Base-by-base conservation (phyloP, 495 filamentous ascomycete genomes). In the Aspergillus bertholletiae region DNA sequence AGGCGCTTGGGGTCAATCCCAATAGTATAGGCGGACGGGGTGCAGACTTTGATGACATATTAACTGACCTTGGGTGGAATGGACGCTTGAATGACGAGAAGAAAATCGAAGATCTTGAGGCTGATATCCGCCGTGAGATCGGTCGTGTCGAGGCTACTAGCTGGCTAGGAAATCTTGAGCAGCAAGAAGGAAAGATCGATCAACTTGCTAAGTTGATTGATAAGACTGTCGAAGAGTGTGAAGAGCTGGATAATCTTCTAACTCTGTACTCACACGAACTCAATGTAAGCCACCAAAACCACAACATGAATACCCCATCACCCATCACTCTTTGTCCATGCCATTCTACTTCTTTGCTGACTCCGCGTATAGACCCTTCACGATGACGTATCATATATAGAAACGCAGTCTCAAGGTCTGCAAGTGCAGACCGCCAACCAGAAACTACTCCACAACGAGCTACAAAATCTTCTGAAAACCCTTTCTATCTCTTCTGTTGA, bases 361-460 rank as follows among this genome's bases (percentile, higher is more conserved):
- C 59, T 32, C 34, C 11, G 13, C n/a, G 18, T 26, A 17, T 54
- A 96, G 89, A 97, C 90, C 43, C 78, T 98, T 3, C 89, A 92
- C 51, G 92, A 97, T 30, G 94, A 98, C 70, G 91, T 98, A 41
- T 84, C 92, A 6, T 97, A 93, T 64, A 97, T 98, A 48, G 94
- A 98, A 74, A 90, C 95, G 8, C 94, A 97, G 66, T 91, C 89
- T 5, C 92, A 97, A 72, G 95, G 94, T 72, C 71, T 98, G 21
- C 95, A 97, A 63, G 92, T 98, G 18, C 93, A 97, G 68, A 90
- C 93, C 18, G 92, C 95, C 20, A 98, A 98, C 63, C 95, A 98
- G 70, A 96, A 95, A 71, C 82, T 96, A 28, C 80, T 98, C 23
- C 90, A 92, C 64, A 89, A 83, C 43, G 94, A 98, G 68, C 77